Evolutionary conservation across 2,329 filamentous ascomycete species (phyloP), one percentile per base, ranked within the genome.

Genomic region (Coniochaeta sp.): DNA sequence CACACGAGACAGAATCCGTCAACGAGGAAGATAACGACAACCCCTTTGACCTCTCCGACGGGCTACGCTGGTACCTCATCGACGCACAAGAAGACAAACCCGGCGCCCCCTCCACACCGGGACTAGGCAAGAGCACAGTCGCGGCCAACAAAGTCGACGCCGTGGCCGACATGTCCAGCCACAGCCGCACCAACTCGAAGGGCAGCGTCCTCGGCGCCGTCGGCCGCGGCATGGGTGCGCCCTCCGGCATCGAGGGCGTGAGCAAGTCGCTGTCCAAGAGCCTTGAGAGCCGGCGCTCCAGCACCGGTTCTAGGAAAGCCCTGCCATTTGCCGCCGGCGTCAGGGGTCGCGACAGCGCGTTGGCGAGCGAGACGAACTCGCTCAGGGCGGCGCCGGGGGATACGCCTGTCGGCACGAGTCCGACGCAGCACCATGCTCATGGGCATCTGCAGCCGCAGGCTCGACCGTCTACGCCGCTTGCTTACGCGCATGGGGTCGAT

Each of bases 41-140:
- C 63, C 94, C 94, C 0, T 99, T 99, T 67, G 91, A 96, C 61
- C 78, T 99, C 12, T 96, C 91, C 0, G 94, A 99, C 61, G 94
- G 94, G 3, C 73, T 99, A 47, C 84, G 92, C 30, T 99, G 94
- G 94, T 97, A 96, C 68, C 79, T 99, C 6, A 85, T 99, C 31
- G 92, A 99, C 64, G 94, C 94, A 0, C 79, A 82, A 2, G 94
- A 99, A 69, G 94, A 99, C 68, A 96, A 96, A 63, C 83, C 90
- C 0, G 87, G 87, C 1, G 91, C 91, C 2, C 94, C 94, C 0
- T 86, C 87, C n/a, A 97, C 92, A 0, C 92, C 94, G 0, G 91
- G 92, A 0, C 79, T 96, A 51, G 89, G 89, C 33, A 96, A 95
- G 67, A 91, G 86, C 57, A 97, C 94, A 0, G 91, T 96, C 14